phyloP scores from a whole-genome alignment of 257 asterid species.

The Capsicum baccatum region DNA sequence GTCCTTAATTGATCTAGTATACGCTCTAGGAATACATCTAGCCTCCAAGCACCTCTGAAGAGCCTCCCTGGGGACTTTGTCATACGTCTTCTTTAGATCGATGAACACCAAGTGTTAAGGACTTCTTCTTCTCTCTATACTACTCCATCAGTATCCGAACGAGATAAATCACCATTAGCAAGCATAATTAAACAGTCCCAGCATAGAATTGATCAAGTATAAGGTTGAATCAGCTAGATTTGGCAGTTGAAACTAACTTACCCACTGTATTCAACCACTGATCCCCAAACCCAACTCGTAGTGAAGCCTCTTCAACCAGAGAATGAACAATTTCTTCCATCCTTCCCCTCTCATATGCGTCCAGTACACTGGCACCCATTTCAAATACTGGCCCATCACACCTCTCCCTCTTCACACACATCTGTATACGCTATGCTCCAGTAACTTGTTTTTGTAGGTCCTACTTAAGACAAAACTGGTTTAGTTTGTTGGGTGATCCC shows the following conservation, averaged over 20 bases:
- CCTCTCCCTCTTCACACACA: not conserved
- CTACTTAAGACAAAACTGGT: slow-evolving; percentile 3
- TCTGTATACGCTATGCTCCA: not conserved
- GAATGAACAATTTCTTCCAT: not conserved
- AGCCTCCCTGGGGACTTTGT: too few relatives aligned
- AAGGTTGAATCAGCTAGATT: slow-evolving; percentile 21
- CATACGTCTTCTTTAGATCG: too few relatives aligned
- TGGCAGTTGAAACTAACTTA: slow-evolving; percentile 12
- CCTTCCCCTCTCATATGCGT: slow-evolving; percentile 15
- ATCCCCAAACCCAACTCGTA: slow-evolving; percentile 10
- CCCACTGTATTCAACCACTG: slow-evolving; percentile 1
- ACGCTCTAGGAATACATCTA: too few relatives aligned
- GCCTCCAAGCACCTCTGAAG: too few relatives aligned
- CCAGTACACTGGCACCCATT: slow-evolving; percentile 7
- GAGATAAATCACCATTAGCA: not conserved
- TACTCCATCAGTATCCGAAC: too few relatives aligned
- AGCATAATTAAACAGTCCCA: not conserved
- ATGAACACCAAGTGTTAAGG: too few relatives aligned
- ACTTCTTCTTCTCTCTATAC: too few relatives aligned
- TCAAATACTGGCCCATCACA: not conserved
- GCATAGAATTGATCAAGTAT: not conserved
- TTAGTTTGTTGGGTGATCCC: slow-evolving; percentile 15
- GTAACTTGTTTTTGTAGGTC: slow-evolving; percentile 22
- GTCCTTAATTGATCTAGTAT: too few relatives aligned
- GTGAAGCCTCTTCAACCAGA: slow-evolving; percentile 19